A percentile compares a stretch with the other conserved stretches of the same genome.
Evolutionary conservation across 1,284 basidiomycete species (phyloP).

Genomic region (Leccinum subspadiceum): DNA sequence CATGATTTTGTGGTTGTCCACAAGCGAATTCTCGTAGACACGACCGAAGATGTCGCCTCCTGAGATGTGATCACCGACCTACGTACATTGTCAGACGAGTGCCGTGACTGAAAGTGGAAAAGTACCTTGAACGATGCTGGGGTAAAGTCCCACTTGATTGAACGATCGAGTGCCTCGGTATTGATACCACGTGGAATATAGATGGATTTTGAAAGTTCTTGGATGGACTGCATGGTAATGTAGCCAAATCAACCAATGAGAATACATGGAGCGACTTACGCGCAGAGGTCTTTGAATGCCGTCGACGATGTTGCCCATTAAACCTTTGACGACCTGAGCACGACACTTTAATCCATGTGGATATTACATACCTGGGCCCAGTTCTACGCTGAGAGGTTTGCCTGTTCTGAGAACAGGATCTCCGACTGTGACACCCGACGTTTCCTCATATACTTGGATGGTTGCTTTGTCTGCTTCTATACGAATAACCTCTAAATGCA

Average conservation of each 20-base stretch:
- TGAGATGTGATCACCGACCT: constrained; percentile 95
- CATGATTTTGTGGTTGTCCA: constrained; percentile 98
- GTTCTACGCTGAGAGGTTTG: constrained; percentile 95
- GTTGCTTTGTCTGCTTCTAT: constrained; percentile 97
- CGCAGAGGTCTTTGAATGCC: constrained; percentile 92
- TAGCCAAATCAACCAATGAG: constrained; percentile 16
- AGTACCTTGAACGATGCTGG: constrained; percentile 78
- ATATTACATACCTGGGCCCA: constrained; percentile 78
- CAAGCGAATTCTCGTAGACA: constrained; percentile 96
- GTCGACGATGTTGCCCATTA: constrained; percentile 99
- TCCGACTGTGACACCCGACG: constrained; percentile 95
- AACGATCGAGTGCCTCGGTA: constrained; percentile 90
- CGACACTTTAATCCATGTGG: background rate
- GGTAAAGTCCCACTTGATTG: constrained; percentile 93
- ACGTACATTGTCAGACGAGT: constrained; percentile 18
- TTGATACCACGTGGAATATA: constrained; percentile 99
- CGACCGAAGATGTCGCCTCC: constrained; percentile 96
- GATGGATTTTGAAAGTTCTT: constrained; percentile 95
- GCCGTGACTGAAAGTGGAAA: background rate
- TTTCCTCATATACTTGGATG: constrained; percentile 99
- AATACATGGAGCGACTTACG: constrained; percentile 42
- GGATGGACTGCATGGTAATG: constrained; percentile 68
- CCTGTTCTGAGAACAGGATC: constrained; percentile 97
- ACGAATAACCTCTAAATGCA: constrained; percentile 84
- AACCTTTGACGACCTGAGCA: constrained; percentile 47